Evolutionary conservation across 768 basidiomycete species (phyloP), one percentile per base, ranked within the genome.

Genomic region (Lentinula lateritia): DNA sequence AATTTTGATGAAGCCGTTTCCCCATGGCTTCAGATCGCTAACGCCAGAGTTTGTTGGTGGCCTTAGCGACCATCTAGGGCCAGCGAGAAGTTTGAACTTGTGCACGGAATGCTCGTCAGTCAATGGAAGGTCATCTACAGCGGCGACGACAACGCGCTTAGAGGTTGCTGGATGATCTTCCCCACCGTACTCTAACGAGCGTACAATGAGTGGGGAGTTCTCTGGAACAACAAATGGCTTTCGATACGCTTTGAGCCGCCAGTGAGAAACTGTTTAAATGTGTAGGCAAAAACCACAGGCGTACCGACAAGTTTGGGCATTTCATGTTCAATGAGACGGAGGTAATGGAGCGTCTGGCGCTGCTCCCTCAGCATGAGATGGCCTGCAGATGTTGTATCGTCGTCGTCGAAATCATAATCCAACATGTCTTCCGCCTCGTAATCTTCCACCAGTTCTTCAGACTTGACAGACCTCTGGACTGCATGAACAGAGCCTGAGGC

Each of bases 1-100:
- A 63, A 98, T 90, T 76, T 95, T 95, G 73, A 99, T 78, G 74
- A 84, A 95, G 4, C 95, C 95, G 61, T 92, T 83, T 56, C 80
- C 78, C 71, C 80, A 83, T 9, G 70, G 73, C 50, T 78, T 78
- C 46, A 81, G 72, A 9, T 72, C 72, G 52, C 76, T 77, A 23
- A 86, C 72, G 1, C 93, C 92, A 38, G 86, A 81, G 65, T 92
- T 87, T 15, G 80, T 74, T 2, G 90, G 91, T 23, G 90, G 85
- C 38, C 83, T 79, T 15, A 84, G 85, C 6, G 88, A 83, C 94
- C 93, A 98, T 61, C 96, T 80, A 28, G 90, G 78, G 12, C 95
- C 96, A 16, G 96, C 92, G 41, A 99, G 80, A 2, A 98, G 79
- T 70, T 93, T 92, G 69, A 95, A 77, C 72, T 90, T 93, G 74